Conservation (phyloP, 495 filamentous ascomycete species). For the Aspergillus incahuasiensis region DNA sequence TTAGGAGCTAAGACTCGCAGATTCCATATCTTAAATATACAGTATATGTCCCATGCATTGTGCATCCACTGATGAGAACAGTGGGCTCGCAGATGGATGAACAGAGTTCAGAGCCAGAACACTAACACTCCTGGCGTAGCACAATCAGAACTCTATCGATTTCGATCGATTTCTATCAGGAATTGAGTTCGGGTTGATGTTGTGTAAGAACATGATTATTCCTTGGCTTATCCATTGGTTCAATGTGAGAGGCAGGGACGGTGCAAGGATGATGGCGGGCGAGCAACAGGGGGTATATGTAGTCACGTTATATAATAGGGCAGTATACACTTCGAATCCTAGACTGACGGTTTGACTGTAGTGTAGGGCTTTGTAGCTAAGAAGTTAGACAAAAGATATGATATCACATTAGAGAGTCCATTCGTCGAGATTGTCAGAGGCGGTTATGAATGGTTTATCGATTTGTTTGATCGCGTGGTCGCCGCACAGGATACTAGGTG, state of each 20-base stretch:
- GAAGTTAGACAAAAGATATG: background rate
- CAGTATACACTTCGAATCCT: background rate
- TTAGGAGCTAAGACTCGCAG: no score
- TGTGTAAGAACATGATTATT: background rate
- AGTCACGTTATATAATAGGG: background rate
- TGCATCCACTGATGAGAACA: background rate
- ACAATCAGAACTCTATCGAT: background rate
- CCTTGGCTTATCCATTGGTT: background rate
- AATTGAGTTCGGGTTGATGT: background rate
- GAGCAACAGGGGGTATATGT: background rate
- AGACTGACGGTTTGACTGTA: background rate
- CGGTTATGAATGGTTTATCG: slow-evolving; percentile 80
- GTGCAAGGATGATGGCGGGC: background rate
- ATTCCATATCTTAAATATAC: no score
- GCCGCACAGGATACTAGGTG: slow-evolving; percentile 68
- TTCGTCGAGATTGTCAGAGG: slow-evolving; percentile 66
- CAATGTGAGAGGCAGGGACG: background rate
- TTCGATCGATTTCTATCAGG: background rate
- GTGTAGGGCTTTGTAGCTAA: background rate
- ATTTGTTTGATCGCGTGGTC: slow-evolving; percentile 91
- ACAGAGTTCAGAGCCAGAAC: background rate
- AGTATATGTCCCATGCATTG: background rate
- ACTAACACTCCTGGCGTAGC: background rate
- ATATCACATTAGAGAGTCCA: slow-evolving; percentile 70
- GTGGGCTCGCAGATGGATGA: background rate